phyloP scores from a whole-genome alignment of 1,284 basidiomycete genomes.

The Leccinum laetum region DNA sequence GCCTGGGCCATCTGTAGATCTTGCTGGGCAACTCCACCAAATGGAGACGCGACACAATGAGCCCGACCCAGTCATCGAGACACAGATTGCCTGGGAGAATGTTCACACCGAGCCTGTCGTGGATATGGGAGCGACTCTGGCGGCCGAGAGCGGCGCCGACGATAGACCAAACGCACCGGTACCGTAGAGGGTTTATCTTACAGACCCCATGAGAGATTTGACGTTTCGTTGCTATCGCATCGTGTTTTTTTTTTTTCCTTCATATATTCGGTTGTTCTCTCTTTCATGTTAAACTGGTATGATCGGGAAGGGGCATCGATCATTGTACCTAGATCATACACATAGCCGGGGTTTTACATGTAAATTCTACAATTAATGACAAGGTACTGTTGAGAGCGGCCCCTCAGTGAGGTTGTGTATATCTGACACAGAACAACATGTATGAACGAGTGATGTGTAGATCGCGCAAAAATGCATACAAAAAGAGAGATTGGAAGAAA shows the following conservation, averaged over 20 bases:
- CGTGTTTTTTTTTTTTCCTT: not conserved
- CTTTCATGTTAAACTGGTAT: not conserved
- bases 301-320: constrained; percentile 8
- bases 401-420: constrained; percentile 2
- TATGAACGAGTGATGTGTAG: constrained; percentile 12
- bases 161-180: constrained; percentile 3
- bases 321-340: constrained; percentile 11
- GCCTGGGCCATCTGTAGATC: not conserved
- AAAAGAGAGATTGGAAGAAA: not conserved
- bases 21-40: constrained; percentile 1
- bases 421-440: constrained; percentile 9
- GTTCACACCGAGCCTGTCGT: constrained; percentile 1
- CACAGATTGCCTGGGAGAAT: not conserved
- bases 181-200: not conserved
- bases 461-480: constrained; percentile 10
- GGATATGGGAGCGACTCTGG: not conserved
- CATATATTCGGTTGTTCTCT: not conserved
- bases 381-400: constrained; percentile 18
- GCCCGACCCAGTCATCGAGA: not conserved
- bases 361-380: constrained; percentile 33
- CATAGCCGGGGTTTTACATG: constrained; percentile 25
- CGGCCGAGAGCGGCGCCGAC: constrained; percentile 1
- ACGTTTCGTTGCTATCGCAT: not conserved
- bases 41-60: constrained; percentile 2
- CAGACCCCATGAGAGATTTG: not conserved